phyloP scores from a whole-genome alignment of 2,329 filamentous ascomycete genomes.

The Aureobasidium mangrovei region DNA sequence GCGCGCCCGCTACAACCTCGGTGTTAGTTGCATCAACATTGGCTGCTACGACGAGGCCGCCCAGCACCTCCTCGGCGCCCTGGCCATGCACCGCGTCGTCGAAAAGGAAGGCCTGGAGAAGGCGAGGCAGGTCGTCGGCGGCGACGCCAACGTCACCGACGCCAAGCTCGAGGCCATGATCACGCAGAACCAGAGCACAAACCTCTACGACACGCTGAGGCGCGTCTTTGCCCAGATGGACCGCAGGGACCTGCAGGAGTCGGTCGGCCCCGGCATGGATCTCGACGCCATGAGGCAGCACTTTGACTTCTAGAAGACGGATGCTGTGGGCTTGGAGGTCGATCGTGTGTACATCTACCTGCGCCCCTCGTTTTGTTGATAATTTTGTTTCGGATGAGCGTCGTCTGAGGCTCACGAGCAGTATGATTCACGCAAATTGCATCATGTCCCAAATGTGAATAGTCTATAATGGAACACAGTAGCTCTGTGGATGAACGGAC shows the following conservation, averaged over 20 bases:
- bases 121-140: slow-evolving; percentile 66
- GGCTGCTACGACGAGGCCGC: slow-evolving; percentile 90
- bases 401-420: no score
- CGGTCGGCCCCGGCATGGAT: slow-evolving; percentile 83
- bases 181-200: slow-evolving; percentile 91
- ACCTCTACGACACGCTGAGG: slow-evolving; percentile 86
- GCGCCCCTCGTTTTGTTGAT: no score
- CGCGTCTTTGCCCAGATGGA: slow-evolving; percentile 97
- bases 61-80: slow-evolving; percentile 79
- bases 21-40: slow-evolving; percentile 95
- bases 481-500: no score
- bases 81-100: slow-evolving; percentile 92
- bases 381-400: no score
- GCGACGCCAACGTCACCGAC: slow-evolving; percentile 46
- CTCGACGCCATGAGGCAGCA: slow-evolving; percentile 80
- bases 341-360: no score
- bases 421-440: no score
- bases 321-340: no score
- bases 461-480: no score
- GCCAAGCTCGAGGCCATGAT: slow-evolving; percentile 78
- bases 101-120: slow-evolving; percentile 76
- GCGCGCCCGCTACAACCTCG: slow-evolving; percentile 90
- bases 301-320: slow-evolving; percentile 63
- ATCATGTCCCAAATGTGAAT: no score
- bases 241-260: slow-evolving; percentile 74